Evolutionary conservation across 768 basidiomycete species (phyloP).

Genomic region (Leccinum variicolor): DNA sequence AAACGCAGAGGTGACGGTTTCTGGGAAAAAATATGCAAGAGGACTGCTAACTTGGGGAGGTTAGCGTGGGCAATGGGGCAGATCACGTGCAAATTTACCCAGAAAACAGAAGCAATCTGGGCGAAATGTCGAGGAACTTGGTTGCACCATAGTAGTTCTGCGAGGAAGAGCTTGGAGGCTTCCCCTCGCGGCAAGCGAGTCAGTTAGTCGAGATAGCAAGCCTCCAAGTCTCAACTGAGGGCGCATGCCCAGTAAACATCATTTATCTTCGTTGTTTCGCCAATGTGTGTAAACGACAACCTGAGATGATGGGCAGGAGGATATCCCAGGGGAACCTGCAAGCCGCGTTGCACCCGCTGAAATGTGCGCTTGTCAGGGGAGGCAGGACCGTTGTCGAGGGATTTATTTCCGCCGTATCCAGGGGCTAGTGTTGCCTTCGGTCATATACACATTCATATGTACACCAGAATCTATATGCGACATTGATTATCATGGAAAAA

Average conservation of each 20-base stretch:
- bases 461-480: not conserved
- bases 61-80: not conserved
- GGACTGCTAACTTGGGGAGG: not conserved
- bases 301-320: not conserved
- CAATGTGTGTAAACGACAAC: not conserved
- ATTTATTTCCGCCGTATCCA: not conserved
- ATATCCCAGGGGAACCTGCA: not conserved
- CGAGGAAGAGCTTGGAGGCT: not conserved
- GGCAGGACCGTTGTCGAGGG: not conserved
- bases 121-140: not conserved
- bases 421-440: not conserved
- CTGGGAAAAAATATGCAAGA: not conserved
- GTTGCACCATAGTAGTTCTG: not conserved
- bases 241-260: not conserved
- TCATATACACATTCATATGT: not conserved
- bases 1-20: not conserved
- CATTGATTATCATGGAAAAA: not conserved
- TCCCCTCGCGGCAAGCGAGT: not conserved
- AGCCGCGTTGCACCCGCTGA: not conserved
- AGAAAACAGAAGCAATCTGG: not conserved
- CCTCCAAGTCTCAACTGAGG: not conserved
- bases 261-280: not conserved
- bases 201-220: not conserved
- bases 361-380: not conserved
- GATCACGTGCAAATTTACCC: not conserved